A percentile compares a stretch with the other conserved stretches of the same genome.
Evolutionary conservation across 192 early-diverging fungal genomes (phyloP).

Genomic region (Chytriomyces sp.): DNA sequence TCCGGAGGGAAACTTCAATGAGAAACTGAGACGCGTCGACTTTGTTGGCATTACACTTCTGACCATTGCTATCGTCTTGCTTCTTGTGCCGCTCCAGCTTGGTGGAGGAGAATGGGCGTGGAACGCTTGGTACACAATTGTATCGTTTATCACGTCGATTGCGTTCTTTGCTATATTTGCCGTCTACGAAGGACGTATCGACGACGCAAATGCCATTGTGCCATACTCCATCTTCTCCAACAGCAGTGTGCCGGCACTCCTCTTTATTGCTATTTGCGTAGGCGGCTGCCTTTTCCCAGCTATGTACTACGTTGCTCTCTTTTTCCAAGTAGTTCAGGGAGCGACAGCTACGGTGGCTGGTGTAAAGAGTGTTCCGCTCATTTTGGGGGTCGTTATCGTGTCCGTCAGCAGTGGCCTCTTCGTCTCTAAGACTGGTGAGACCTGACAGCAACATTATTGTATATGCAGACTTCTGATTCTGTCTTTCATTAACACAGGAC

Average conservation of each 20-base stretch:
- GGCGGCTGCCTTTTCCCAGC: slow-evolving; percentile 36
- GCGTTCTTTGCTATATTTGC: slow-evolving; percentile 60
- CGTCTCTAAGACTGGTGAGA: slow-evolving; percentile 24
- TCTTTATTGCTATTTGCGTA: slow-evolving; percentile 31
- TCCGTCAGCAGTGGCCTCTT: slow-evolving; percentile 50
- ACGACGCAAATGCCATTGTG: slow-evolving; percentile 63
- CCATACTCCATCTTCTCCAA: slow-evolving; percentile 57
- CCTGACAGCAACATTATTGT: slow-evolving; percentile 49
- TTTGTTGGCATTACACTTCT: slow-evolving; percentile 58
- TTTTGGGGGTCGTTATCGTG: slow-evolving; percentile 66
- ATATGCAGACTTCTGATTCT: neutral
- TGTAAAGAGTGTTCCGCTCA: slow-evolving; percentile 69
- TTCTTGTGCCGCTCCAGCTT: slow-evolving; percentile 67
- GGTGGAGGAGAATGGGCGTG: slow-evolving; percentile 69
- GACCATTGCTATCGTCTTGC: slow-evolving; percentile 46
- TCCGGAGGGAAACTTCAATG: slow-evolving; percentile 40
- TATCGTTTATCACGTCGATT: slow-evolving; percentile 65
- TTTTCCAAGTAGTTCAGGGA: slow-evolving; percentile 78
- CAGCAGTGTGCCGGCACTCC: slow-evolving; percentile 34
- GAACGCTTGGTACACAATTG: slow-evolving; percentile 55
- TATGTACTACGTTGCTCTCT: slow-evolving; percentile 77
- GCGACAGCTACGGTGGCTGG: slow-evolving; percentile 72
- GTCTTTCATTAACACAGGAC: slow-evolving; percentile 19
- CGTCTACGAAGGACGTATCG: slow-evolving; percentile 59
- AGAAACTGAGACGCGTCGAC: slow-evolving; percentile 67